These are phyloP conservation scores for Pouteria campechiana DNA, from an alignment of 179 eudicot genomes.

Conservation along the genomic window DNA sequence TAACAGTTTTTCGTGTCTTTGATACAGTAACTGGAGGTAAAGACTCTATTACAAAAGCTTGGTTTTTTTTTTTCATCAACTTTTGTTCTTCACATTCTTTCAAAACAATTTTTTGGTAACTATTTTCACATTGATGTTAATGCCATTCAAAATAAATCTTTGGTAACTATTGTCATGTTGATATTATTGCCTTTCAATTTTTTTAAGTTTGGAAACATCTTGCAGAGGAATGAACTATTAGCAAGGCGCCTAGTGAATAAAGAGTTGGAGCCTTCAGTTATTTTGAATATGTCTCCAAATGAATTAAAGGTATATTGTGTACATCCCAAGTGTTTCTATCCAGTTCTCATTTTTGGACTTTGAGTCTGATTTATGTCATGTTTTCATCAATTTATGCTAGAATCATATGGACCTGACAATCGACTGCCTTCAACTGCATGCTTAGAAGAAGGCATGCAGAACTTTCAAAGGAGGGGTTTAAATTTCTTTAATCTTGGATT, in stretches of 20 bases:
- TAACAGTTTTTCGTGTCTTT: too few relatives aligned
- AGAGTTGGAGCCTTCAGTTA: slow-evolving; percentile 74
- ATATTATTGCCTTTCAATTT: not conserved
- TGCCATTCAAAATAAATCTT: not conserved
- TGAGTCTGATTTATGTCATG: too few relatives aligned
- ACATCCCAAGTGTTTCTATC: too few relatives aligned
- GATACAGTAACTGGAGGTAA: too few relatives aligned
- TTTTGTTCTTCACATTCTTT: not conserved
- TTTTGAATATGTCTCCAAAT: slow-evolving; percentile 76
- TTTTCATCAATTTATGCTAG: too few relatives aligned
- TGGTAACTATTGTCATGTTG: not conserved
- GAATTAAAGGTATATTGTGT: slow-evolving; percentile 71
- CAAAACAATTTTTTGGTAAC: not conserved
- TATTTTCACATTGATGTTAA: not conserved
- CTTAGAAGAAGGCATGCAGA: too few relatives aligned
- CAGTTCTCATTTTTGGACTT: too few relatives aligned
- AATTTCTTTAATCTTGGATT: too few relatives aligned
- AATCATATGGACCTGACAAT: too few relatives aligned
- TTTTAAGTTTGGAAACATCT: slow-evolving; percentile 6
- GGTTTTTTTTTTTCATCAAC: not conserved
- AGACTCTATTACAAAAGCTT: not conserved
- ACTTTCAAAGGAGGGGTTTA: too few relatives aligned
- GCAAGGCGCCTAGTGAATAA: slow-evolving; percentile 67
- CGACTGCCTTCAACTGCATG: too few relatives aligned
- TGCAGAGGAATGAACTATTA: slow-evolving; percentile 52